These are phyloP conservation scores for Quercus bicolor DNA, from an alignment of 306 rosid genomes.

Conservation along the genomic window DNA sequence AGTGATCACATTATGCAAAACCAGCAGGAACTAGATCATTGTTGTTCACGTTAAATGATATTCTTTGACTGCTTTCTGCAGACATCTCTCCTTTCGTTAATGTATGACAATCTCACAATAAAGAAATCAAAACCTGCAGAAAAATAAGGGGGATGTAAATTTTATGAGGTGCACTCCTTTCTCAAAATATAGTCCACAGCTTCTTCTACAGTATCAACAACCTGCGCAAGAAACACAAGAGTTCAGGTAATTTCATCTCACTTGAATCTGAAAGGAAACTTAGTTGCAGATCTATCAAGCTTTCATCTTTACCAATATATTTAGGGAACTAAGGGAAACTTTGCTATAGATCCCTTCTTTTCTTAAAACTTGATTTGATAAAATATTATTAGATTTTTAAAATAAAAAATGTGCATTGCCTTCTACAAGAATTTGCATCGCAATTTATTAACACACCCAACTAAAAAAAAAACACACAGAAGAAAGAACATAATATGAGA, in stretches of 20 bases:
- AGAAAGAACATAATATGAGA: too few species aligned
- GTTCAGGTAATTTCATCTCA: not conserved
- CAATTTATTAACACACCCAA: too few species aligned
- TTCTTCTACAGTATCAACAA: slow-evolving; percentile 67
- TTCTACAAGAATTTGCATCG: too few species aligned
- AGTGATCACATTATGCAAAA: not conserved
- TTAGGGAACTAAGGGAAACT: not conserved
- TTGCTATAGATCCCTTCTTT: not conserved
- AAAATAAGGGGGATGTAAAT: not conserved
- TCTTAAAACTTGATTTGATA: too few species aligned
- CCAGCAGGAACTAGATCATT: not conserved
- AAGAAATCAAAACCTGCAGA: slow-evolving; percentile 18
- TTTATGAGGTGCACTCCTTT: slow-evolving; percentile 38
- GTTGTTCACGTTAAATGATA: not conserved
- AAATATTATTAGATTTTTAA: too few species aligned
- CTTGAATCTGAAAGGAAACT: slow-evolving; percentile 5
- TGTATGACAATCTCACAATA: slow-evolving; percentile 3
- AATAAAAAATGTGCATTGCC: too few species aligned
- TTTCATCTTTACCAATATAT: not conserved
- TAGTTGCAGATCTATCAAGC: not conserved
- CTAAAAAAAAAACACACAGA: too few species aligned
- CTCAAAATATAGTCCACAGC: slow-evolving; percentile 58
- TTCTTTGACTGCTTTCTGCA: not conserved
- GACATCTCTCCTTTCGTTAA: not conserved
- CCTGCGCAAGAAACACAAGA: slow-evolving; percentile 39